Evolutionary conservation across 108 stramenopile species (phyloP).

Genomic region (Skeletonema costatum): DNA sequence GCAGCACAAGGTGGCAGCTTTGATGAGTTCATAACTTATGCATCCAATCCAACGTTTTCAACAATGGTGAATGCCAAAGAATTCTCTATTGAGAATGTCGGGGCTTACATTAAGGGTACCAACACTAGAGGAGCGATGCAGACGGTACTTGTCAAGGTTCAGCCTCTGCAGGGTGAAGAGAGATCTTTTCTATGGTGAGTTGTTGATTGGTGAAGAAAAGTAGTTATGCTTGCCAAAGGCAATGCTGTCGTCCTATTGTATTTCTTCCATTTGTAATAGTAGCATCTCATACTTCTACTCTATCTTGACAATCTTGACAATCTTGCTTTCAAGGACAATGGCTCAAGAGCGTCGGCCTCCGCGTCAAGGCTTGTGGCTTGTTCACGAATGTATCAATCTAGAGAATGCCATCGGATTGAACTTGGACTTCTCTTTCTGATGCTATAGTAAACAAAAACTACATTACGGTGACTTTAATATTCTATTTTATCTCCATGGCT

Average conservation of each 20-base stretch:
- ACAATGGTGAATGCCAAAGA: conserved; percentile 59
- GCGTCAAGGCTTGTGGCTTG: conserved; percentile 74
- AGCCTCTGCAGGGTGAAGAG: conserved; percentile 22
- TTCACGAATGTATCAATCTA: conserved; percentile 75
- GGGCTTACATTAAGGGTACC: conserved; percentile 64
- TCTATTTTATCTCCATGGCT: not conserved
- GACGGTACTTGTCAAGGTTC: conserved; percentile 64
- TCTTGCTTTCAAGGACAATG: conserved; percentile 56
- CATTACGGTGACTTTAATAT: not conserved
- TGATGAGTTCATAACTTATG: conserved; percentile 67
- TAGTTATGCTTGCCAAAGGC: not conserved
- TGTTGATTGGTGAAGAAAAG: not conserved
- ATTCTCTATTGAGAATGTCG: conserved; percentile 54
- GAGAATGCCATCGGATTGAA: conserved; percentile 60
- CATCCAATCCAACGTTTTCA: conserved; percentile 77
- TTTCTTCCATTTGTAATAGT: too few relatives aligned
- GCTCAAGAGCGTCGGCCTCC: conserved; percentile 80
- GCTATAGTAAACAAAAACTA: not conserved
- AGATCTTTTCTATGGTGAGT: conserved; percentile 34
- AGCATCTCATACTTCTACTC: not conserved
- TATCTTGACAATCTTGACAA: not conserved
- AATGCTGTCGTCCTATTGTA: too few relatives aligned
- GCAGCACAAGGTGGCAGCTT: conserved; percentile 72
- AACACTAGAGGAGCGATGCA: conserved; percentile 73
- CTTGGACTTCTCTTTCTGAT: conserved; percentile 10